A percentile compares a stretch with the other conserved stretches of the same genome.
Conservation (phyloP, 441 rosid genomes). For the Euphorbia corollata region DNA sequence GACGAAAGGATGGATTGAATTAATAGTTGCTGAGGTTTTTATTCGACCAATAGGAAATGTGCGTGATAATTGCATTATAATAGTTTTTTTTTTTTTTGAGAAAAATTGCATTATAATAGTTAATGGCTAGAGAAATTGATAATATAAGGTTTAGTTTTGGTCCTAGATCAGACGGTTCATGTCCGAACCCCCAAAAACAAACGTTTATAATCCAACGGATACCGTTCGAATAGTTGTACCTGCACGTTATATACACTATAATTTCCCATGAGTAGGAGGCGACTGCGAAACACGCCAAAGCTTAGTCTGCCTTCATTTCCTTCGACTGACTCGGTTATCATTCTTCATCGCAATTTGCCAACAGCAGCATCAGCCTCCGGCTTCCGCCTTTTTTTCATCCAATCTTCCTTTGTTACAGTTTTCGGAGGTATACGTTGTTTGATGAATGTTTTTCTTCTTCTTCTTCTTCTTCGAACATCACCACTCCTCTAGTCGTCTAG, state of each 20-base stretch:
- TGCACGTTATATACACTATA: not conserved
- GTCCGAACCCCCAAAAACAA: not conserved
- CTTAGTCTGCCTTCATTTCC: not conserved
- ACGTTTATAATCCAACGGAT: not conserved
- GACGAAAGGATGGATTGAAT: too few species aligned
- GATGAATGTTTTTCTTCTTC: not conserved
- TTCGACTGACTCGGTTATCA: slow-evolving; percentile 9
- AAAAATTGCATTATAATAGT: too few species aligned
- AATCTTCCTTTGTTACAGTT: not conserved
- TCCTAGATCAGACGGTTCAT: not conserved
- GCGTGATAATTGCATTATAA: too few species aligned
- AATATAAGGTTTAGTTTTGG: not conserved
- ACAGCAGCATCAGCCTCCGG: not conserved
- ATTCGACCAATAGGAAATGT: too few species aligned
- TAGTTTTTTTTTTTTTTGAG: too few species aligned
- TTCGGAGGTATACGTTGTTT: not conserved
- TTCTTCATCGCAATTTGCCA: not conserved
- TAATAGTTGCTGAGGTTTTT: too few species aligned
- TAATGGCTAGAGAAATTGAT: too few species aligned
- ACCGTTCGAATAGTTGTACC: not conserved
- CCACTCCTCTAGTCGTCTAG: not conserved
- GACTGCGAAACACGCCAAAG: not conserved
- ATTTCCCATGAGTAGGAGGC: slow-evolving; percentile 9
- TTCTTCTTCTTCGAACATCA: not conserved
- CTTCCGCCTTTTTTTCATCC: not conserved